Base-by-base conservation (phyloP, 2,329 filamentous ascomycete genomes). In the Aspergillus sp. region DNA sequence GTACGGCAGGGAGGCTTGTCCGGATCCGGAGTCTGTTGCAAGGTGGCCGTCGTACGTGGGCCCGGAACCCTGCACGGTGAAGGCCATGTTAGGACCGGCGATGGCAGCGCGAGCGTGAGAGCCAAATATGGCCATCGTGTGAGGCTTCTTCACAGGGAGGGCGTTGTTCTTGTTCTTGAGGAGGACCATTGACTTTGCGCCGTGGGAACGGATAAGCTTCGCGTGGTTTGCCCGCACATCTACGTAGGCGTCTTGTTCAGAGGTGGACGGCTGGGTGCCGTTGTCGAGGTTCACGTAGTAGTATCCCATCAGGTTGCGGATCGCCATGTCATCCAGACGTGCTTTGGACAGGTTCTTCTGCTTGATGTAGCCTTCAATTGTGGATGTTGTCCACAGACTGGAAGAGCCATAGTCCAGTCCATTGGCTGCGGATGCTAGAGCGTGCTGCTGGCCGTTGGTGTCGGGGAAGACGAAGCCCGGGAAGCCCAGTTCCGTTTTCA, bases 151-250 rank as follows among this genome's bases (percentile, higher is more conserved):
- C n/a, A 83, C 66, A 0, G 81, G 81, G 2, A 84, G 68, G 1
- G 75, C 65, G 24, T 71, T 67, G 51, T 62, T 61, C 22, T 24
- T 7, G 49, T 84, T 83, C 68, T 80, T 80, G 16, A 80, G 78
- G 8, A 96, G 75, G 3, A 96, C 89, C 0, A 88, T 91, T 2
- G 87, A 88, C 69, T 87, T 86, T 52, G 88, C 87, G 14, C 82
- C 90, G 44, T 87, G 81, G 57, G 88, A 81, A 19, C 90, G 84
- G 57, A 95, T 92, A 49, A 89, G 74, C 14, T 73, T 66, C 38
- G 74, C 83, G 65, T 95, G 90, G 48, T 91, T 79, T 24, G 71
- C 79, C 41, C 84, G 87, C 9, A 94, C 91, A 64, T 95, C 60
- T 8, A 42, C 38, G 16, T 42, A 42, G 8, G 38, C 38, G 22